phyloP scores from a whole-genome alignment of 2,329 filamentous ascomycete species.

The Beauveria sp. region DNA sequence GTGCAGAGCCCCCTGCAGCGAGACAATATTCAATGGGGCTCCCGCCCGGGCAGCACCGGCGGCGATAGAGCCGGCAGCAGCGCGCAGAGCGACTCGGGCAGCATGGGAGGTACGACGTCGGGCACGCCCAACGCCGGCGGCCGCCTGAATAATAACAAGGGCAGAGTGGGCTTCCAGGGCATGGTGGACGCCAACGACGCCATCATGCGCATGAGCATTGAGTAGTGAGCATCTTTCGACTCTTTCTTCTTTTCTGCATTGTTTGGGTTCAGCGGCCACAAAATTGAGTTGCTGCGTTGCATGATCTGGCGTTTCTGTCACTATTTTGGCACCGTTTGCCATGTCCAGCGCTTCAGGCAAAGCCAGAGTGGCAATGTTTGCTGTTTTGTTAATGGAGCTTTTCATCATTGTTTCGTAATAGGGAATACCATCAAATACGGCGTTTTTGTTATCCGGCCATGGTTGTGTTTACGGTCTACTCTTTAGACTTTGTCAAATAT shows the following conservation, averaged over 20 bases:
- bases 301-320: conserved; percentile 7
- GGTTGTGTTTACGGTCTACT: background rate
- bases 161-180: conserved; percentile 72
- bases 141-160: conserved; percentile 43
- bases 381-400: background rate
- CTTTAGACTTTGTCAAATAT: background rate
- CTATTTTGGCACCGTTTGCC: background rate
- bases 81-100: conserved; percentile 44
- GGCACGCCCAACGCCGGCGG: conserved; percentile 24
- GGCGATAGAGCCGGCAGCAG: conserved; percentile 44
- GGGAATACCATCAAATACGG: conserved; percentile 1
- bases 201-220: conserved; percentile 95
- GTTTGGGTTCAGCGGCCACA: background rate
- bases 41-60: conserved; percentile 55
- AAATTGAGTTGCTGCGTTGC: background rate
- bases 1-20: conserved; percentile 76
- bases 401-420: background rate
- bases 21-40: conserved; percentile 65
- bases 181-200: conserved; percentile 96
- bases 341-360: background rate
- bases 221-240: conserved; percentile 39
- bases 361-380: background rate
- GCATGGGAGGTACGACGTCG: conserved; percentile 26
- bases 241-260: background rate
- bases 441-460: background rate